A percentile compares a stretch with the other conserved stretches of the same genome.
Conservation (phyloP, 2,329 filamentous ascomycete genomes). For the Cladosporium austrohemisphaericum region DNA sequence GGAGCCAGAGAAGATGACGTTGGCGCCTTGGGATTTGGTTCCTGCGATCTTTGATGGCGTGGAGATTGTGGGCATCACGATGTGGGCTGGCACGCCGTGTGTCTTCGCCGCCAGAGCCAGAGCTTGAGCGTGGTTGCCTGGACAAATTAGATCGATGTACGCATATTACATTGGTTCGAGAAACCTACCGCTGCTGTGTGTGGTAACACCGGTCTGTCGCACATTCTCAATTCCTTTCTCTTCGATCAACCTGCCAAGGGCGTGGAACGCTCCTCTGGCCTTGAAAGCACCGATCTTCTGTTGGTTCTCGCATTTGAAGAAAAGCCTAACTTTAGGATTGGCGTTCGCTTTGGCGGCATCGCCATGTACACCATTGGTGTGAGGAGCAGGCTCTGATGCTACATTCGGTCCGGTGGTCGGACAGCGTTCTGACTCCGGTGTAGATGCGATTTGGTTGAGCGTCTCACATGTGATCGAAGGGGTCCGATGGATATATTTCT, state of each 20-base stretch:
- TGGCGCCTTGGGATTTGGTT: conserved; percentile 70
- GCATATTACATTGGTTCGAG: conserved; percentile 9
- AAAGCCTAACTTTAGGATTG: conserved; percentile 64
- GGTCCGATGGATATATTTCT: conserved; percentile 73
- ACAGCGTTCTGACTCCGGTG: conserved; percentile 50
- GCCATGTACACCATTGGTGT: not conserved
- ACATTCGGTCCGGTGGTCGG: conserved; percentile 8
- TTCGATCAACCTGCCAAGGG: conserved; percentile 64
- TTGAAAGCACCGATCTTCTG: conserved; percentile 91
- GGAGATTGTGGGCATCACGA: conserved; percentile 83
- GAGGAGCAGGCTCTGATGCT: conserved; percentile 13
- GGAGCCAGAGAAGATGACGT: conserved; percentile 73
- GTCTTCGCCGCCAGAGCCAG: conserved; percentile 77
- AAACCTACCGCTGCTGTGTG: conserved; percentile 72
- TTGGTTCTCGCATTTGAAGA: conserved; percentile 92
- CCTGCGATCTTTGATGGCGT: conserved; percentile 80
- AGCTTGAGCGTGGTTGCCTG: conserved; percentile 90
- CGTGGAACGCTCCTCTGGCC: conserved; percentile 83
- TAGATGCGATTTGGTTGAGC: conserved; percentile 70
- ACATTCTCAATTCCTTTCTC: conserved; percentile 56
- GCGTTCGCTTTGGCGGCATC: conserved; percentile 40
- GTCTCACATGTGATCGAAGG: conserved; percentile 78
- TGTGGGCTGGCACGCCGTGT: conserved; percentile 70
- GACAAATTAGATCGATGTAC: not conserved
- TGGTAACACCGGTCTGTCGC: conserved; percentile 66